Base-by-base conservation (phyloP, 768 basidiomycete genomes). In the Boletus sp. region DNA sequence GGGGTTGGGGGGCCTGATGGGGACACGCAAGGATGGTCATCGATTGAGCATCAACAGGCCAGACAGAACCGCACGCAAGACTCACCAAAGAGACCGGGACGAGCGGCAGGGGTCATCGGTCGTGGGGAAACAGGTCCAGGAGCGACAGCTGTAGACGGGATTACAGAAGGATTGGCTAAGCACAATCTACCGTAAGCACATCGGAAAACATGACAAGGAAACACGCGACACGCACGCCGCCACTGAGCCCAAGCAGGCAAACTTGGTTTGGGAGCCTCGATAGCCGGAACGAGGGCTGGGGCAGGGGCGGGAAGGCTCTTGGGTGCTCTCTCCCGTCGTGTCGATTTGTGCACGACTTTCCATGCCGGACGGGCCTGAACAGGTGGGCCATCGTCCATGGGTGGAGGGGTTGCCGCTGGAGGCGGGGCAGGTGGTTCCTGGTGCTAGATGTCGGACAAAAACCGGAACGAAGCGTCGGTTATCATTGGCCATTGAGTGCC, bases 221-320 rank as follows among this genome's bases (percentile, higher is more conserved):
- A 32, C 20, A 17, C 20, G 37, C 41, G 17, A 40, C 8, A 60
- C 60, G 33, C 68, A 92, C 90, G 90, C 77, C 85, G 79, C 90
- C 90, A 92, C 63, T 91, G 89, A 1, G 90, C 83, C 90, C 90
- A 92, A 1, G 90, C 82, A n/a, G 89, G 89, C 30, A 83, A 18
- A 36, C 80, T 79, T 0, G 80, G 78, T 64, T 82, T 80, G 0
- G 82, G 76, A 11, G 77, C 72, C 29, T 76, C 77, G 29, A 77
- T 73, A 0, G 79, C 78, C 11, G 78, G 73, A 8, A 69, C 58
- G 0, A 71, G 64, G 2, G 64, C 50, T 7, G 77, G 77, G 0
- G 48, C 45, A 0, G 66, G 66, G 66, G 77, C 17, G 75, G 77
- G 12, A 75, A 72, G 78, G 18, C 73, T 65, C 64, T 78, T 80